These are phyloP conservation scores for Lepidium africanum DNA, from an alignment of 345 rosid species.

Conservation along the genomic window DNA sequence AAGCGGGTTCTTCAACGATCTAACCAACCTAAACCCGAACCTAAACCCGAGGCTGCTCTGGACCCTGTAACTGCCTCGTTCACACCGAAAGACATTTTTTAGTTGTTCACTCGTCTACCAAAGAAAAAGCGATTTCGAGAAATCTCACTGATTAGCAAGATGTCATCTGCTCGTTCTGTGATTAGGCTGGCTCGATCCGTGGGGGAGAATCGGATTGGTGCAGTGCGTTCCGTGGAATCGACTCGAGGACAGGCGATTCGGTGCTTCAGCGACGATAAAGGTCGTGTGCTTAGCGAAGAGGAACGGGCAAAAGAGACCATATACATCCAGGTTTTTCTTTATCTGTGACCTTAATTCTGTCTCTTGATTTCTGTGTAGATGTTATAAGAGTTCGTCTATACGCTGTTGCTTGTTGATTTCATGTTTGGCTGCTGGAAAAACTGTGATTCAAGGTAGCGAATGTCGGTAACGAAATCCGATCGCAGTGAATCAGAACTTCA, in stretches of 20 bases:
- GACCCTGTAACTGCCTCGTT: neutral
- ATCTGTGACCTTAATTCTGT: neutral
- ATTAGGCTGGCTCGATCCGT: constrained; percentile 35
- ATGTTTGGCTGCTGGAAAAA: neutral
- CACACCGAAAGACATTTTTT: neutral
- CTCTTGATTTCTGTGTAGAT: neutral
- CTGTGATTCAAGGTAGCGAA: neutral
- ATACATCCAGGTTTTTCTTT: constrained; percentile 51
- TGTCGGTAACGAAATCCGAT: neutral
- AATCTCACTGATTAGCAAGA: constrained; percentile 11
- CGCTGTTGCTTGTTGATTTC: neutral
- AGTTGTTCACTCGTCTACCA: too few species aligned
- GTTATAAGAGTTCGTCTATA: neutral
- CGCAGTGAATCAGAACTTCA: neutral
- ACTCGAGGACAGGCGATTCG: constrained; percentile 43
- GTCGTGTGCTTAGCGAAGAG: constrained; percentile 77
- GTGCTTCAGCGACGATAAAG: constrained; percentile 55
- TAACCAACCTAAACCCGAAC: neutral
- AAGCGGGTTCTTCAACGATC: neutral
- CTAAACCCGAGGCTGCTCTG: too few species aligned
- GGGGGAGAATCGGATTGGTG: constrained; percentile 30
- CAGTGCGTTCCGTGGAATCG: constrained; percentile 31
- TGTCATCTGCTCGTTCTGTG: constrained; percentile 40
- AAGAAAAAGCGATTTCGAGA: neutral
- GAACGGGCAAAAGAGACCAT: constrained; percentile 75